Evolutionary conservation across 805 yeast genomes (phyloP).

Genomic region (Zygosaccharomyces bailii): DNA sequence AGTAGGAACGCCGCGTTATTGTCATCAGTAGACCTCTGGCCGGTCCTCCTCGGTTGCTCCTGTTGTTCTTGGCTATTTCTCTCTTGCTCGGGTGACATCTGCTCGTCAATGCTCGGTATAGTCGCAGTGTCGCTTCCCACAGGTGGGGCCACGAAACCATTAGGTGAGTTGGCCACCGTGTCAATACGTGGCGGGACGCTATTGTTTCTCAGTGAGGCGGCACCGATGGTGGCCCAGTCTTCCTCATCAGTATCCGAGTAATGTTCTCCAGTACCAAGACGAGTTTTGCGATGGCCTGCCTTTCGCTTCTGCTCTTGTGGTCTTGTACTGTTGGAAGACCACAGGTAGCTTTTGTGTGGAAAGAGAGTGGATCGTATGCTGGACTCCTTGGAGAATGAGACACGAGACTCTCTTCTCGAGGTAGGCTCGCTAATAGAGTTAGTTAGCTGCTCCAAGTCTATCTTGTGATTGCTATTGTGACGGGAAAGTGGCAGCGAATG

Average conservation of each 20-base stretch:
- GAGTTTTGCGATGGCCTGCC: neutral
- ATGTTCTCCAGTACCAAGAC: constrained; percentile 3
- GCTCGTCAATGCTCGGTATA: constrained; percentile 11
- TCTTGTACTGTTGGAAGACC: constrained; percentile 15
- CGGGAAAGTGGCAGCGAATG: constrained; percentile 11
- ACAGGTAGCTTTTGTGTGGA: constrained; percentile 19
- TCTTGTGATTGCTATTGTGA: constrained; percentile 13
- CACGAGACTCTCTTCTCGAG: constrained; percentile 37
- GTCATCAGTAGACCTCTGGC: constrained; percentile 18
- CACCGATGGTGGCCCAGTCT: constrained; percentile 92
- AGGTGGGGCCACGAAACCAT: constrained; percentile 17
- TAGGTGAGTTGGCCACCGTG: constrained; percentile 19
- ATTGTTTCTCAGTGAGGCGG: constrained; percentile 53
- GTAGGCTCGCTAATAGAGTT: constrained; percentile 19
- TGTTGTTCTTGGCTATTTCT: constrained; percentile 3
- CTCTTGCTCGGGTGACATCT: constrained; percentile 14
- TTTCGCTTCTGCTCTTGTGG: constrained; percentile 10
- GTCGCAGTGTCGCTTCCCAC: constrained; percentile 9
- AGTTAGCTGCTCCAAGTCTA: constrained; percentile 17
- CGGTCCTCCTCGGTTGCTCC: constrained; percentile 8
- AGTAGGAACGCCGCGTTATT: constrained; percentile 32
- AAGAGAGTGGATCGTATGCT: constrained; percentile 31
- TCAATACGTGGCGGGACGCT: constrained; percentile 18
- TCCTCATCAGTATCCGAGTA: constrained; percentile 89
- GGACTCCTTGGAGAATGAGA: constrained; percentile 37